Evolutionary conservation across 352 stramenopile genomes (phyloP), one percentile per base, ranked within the genome.

Genomic region (Phytopythium aichiense): DNA sequence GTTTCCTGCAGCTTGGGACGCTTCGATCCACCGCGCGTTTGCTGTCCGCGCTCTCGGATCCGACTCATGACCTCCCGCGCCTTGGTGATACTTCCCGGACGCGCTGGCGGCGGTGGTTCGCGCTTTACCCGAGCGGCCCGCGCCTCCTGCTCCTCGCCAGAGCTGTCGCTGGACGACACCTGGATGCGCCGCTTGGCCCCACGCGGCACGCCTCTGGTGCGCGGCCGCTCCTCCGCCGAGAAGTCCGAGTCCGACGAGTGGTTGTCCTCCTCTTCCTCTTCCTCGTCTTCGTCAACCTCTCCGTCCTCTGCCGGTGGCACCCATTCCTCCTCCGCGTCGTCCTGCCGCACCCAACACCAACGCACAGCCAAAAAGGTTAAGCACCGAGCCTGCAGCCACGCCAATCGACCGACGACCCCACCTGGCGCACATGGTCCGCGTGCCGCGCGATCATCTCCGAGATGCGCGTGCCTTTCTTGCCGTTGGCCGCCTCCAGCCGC

Each of bases 391-490:
- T 13, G 42, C 2, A 22, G 16, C 48, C 12, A 3, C 23, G 48
- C 25, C 5, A 53, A 30, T 2, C 22, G 12, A 33, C 45, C 11
- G 11, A 31, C 8, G 33, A 48, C 69, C 72, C 28, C 54, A 80
- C 73, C 73, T 77, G 58, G 62, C 62, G 70, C 56, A 81, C 63
- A 38, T 60, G 69, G 38, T 77, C 58, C n/a, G 73, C 73, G 48
- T 81, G 73, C 42, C 74, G 64, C 33, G 69, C 66, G 56, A 92
- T 83, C 35, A 84, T 59, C 70, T 76, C 76, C 49, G 84, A 77
- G 77, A 92, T 91, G 52, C 83, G 80, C 48, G 66, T 70, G 42
- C 68, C 66, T 22, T 73, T 71, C 42, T 83, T 79, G 38, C 75
- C 67, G 16, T 65, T 73, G 28, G 71, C 68, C n/a, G 64, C 75